A percentile compares a stretch with the other conserved stretches of the same genome.
These are phyloP conservation scores for Acrocalymma vagum DNA, from an alignment of 2,329 filamentous ascomycete species.

Conservation along the genomic window DNA sequence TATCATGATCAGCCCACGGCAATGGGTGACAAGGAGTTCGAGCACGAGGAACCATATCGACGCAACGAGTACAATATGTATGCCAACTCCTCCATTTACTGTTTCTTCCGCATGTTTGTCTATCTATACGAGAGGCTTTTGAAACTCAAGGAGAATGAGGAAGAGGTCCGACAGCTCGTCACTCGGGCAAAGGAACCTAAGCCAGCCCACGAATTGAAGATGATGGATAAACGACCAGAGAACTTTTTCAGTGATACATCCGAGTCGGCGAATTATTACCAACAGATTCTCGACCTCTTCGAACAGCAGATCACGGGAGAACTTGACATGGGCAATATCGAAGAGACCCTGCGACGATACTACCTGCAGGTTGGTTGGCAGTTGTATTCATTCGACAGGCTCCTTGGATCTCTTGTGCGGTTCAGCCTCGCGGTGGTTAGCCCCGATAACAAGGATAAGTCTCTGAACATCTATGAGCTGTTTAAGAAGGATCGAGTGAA, in stretches of 20 bases:
- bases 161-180: slow-evolving; percentile 77
- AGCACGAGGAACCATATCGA: slow-evolving; percentile 79
- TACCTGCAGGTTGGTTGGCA: slow-evolving; percentile 93
- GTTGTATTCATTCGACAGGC: slow-evolving; percentile 90
- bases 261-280: slow-evolving; percentile 77
- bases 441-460: slow-evolving; percentile 90
- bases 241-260: slow-evolving; percentile 78
- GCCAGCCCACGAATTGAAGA: slow-evolving; percentile 82
- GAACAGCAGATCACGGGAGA: slow-evolving; percentile 87
- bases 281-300: slow-evolving; percentile 83
- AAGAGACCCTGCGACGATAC: slow-evolving; percentile 90
- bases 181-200: slow-evolving; percentile 77
- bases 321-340: slow-evolving; percentile 82
- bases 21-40: slow-evolving; percentile 70
- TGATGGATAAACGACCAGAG: slow-evolving; percentile 77
- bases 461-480: slow-evolving; percentile 84
- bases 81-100: slow-evolving; percentile 88
- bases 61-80: slow-evolving; percentile 89
- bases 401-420: slow-evolving; percentile 81
- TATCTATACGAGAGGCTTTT: slow-evolving; percentile 86
- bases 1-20: slow-evolving; percentile 65
- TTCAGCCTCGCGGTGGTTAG: slow-evolving; percentile 85
- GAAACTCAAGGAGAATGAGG: slow-evolving; percentile 82
- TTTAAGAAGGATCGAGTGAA: slow-evolving; percentile 84
- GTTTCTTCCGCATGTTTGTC: slow-evolving; percentile 94